Base-by-base conservation (phyloP, 2,329 filamentous ascomycete genomes). In the Orbilia brochopaga region DNA sequence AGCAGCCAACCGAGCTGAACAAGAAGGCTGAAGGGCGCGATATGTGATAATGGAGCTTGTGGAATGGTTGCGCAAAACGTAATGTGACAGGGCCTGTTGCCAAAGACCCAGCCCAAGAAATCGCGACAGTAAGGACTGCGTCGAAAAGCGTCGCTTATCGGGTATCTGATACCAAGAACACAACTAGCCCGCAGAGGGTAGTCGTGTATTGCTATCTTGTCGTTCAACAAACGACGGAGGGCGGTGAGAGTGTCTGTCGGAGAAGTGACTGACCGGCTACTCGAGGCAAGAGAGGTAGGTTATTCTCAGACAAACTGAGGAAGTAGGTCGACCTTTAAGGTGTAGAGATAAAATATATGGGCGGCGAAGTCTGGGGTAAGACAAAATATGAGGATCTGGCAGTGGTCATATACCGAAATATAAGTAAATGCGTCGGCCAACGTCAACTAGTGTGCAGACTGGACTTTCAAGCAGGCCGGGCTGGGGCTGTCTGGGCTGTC, bases 31-130 rank as follows among this genome's bases (percentile, higher is more conserved):
- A 32, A 48, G 51, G n/a, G 37, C 56, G 44, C 30, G 59, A 64
- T 70, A 70, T 70, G 65, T 70, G 65, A 70, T 70, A 37, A 37
- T 24, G 46, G 24, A 10, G 44, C 44, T 40, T 70, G 65, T 55
- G 65, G 65, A 70, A 70, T 70, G 65, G 65, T 70, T 70, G 65
- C 59, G 65, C 65, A 70, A 70, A 27, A 55, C 65, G 65, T 59
- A 69, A 69, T 69, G 65, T 69, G 65, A 69, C 65, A 56, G 58
- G 65, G 58, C 58, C 19, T 63, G 64, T 35, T 24, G 32, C 11
- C 53, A 23, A 48, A 48, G n/a, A 21, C 17, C n/a, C 44, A 48
- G 44, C 37, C 21, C 37, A 54, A 32, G 55, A 59, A 27, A 27
- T 37, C 17, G 54, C 55, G 37, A 32, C 42, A 48, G 42, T 46